Conservation (phyloP, 176 grass and related monocot genomes). For the Thinopyrum elongatum region DNA sequence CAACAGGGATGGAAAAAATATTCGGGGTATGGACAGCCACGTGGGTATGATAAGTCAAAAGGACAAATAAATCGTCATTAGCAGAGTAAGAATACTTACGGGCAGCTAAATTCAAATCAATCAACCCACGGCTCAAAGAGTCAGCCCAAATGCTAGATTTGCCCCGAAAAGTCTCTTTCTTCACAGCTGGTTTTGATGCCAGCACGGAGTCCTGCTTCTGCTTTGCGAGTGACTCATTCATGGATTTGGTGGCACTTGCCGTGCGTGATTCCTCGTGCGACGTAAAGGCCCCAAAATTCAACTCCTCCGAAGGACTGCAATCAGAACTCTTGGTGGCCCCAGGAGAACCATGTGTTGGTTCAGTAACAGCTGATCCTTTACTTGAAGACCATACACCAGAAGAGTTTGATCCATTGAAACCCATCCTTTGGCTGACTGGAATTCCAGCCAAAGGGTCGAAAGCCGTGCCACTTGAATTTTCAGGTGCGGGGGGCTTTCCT, state of each 20-base stretch:
- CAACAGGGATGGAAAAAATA: background rate
- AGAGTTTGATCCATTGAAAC: constrained; percentile 23
- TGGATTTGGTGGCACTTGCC: constrained; percentile 9
- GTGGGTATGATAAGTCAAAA: background rate
- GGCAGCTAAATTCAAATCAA: constrained; percentile 74
- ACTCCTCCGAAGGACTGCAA: constrained; percentile 16
- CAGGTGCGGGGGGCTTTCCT: constrained; percentile 14
- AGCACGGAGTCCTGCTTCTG: constrained; percentile 2
- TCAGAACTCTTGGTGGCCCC: constrained; percentile 2
- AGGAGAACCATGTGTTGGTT: constrained; percentile 12
- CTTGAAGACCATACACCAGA: constrained; percentile 36
- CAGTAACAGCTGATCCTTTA: constrained; percentile 14
- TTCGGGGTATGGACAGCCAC: background rate
- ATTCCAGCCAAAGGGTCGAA: constrained; percentile 44
- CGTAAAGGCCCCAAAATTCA: constrained; percentile 42
- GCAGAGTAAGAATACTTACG: constrained; percentile 47
- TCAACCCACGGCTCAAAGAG: constrained; percentile 81
- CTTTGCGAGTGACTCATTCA: constrained; percentile 22
- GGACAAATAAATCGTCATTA: background rate
- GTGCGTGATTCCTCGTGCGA: constrained; percentile 12
- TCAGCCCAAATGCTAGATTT: constrained; percentile 91
- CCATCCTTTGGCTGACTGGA: constrained; percentile 21
- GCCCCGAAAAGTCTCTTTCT: constrained; percentile 56
- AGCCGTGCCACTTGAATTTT: constrained; percentile 2
- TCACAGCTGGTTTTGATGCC: constrained; percentile 34